These are phyloP conservation scores for Tephrocybe sp. DNA, from an alignment of 768 basidiomycete genomes.

Conservation along the genomic window DNA sequence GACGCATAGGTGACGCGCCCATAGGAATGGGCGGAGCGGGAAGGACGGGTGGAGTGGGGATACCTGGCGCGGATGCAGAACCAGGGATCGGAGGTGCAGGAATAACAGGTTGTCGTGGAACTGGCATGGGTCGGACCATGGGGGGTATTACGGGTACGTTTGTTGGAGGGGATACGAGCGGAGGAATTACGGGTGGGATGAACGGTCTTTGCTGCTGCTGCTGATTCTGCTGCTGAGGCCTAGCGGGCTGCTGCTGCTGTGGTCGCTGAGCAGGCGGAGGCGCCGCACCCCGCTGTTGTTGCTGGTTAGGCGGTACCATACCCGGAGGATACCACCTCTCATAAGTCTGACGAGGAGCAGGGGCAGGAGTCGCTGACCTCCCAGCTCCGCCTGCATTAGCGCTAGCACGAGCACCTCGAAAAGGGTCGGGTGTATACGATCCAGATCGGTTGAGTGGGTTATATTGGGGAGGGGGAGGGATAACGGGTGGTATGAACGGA, in stretches of 20 bases:
- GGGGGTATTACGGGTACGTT: background rate
- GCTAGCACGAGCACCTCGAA: background rate
- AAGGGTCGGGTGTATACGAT: background rate
- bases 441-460: background rate
- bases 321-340: slow-evolving; percentile 5
- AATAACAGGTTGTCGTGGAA: background rate
- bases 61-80: background rate
- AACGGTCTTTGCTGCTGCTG: background rate
- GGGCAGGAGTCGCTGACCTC: background rate
- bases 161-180: background rate
- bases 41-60: too few species aligned
- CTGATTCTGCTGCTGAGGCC: too few species aligned
- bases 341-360: background rate
- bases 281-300: background rate
- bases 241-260: background rate
- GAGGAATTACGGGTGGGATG: background rate
- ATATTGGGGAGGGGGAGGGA: background rate
- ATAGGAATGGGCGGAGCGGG: too few species aligned
- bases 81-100: slow-evolving; percentile 6
- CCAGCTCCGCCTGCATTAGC: background rate
- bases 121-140: background rate
- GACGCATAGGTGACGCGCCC: too few species aligned
- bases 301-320: background rate
- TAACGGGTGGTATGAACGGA: background rate
- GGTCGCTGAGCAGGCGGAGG: background rate